phyloP scores from a whole-genome alignment of 495 filamentous ascomycete genomes.

The Evansstolkia leycettana region DNA sequence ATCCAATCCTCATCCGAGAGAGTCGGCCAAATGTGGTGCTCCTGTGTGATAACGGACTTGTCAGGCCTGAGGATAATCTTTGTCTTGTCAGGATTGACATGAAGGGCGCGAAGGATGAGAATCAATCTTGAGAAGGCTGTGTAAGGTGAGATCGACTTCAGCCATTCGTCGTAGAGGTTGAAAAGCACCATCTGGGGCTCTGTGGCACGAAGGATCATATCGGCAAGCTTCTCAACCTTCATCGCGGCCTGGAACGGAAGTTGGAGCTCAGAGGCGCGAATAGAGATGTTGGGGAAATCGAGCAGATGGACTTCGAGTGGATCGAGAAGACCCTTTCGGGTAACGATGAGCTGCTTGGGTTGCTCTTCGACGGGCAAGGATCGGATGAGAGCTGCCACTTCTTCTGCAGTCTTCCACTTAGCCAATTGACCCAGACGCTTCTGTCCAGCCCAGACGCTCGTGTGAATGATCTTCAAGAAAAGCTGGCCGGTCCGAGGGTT shows the following conservation, averaged over 20 bases:
- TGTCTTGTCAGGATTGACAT: slow-evolving; percentile 97
- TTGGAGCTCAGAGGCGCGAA: slow-evolving; percentile 94
- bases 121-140: slow-evolving; percentile 96
- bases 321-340: slow-evolving; percentile 92
- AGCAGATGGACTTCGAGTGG: slow-evolving; percentile 94
- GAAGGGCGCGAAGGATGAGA: slow-evolving; percentile 86
- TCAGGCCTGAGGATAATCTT: slow-evolving; percentile 95
- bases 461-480: slow-evolving; percentile 99
- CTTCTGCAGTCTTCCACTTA: slow-evolving; percentile 99
- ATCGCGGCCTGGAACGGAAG: slow-evolving; percentile 98
- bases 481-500: slow-evolving; percentile 95
- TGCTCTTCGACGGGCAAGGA: slow-evolving; percentile 97
- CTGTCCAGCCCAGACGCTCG: slow-evolving; percentile 97
- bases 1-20: slow-evolving; percentile 97
- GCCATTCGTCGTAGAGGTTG: slow-evolving; percentile 98
- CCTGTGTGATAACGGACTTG: slow-evolving; percentile 96
- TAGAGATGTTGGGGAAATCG: slow-evolving; percentile 99
- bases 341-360: slow-evolving; percentile 97
- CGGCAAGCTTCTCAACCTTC: slow-evolving; percentile 98
- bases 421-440: slow-evolving; percentile 97
- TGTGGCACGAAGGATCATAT: slow-evolving; percentile 97
- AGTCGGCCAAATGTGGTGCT: slow-evolving; percentile 98
- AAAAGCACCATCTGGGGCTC: slow-evolving; percentile 99
- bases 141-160: slow-evolving; percentile 97
- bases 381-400: slow-evolving; percentile 95